A percentile compares a stretch with the other conserved stretches of the same genome.
These are phyloP conservation scores for Hippophae rhamnoides DNA, from an alignment of 306 rosid species.

Conservation along the genomic window DNA sequence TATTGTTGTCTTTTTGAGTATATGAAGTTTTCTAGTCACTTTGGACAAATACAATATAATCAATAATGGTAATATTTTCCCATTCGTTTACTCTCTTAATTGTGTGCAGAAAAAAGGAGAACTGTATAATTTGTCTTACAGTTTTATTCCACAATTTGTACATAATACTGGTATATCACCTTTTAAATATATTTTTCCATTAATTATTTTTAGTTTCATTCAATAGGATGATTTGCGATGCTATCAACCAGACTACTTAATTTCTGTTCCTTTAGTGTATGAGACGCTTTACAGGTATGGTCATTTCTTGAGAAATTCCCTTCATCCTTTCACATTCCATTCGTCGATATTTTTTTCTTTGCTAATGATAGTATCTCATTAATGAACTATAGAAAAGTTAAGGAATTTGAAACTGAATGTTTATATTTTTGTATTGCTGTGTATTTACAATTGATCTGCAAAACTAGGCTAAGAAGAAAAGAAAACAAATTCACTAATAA, in stretches of 20 bases:
- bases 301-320: constrained; percentile 4
- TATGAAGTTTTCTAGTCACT: neutral
- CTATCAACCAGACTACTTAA: constrained; percentile 63
- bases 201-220: constrained; percentile 11
- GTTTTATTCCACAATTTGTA: no score
- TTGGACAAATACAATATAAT: neutral
- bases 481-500: no score
- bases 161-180: neutral
- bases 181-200: constrained; percentile 3
- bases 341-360: neutral
- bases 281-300: constrained; percentile 85
- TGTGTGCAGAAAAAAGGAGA: no score
- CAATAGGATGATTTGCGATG: constrained; percentile 60
- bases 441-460: no score
- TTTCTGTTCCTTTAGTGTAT: constrained; percentile 87
- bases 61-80: no score
- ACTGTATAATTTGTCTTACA: no score
- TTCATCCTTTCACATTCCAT: constrained; percentile 2
- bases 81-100: no score
- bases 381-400: no score
- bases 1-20: neutral
- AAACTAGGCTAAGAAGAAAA: no score
- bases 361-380: no score
- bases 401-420: no score
- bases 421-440: no score